These are phyloP conservation scores for Globisporangium cystogenes DNA, from an alignment of 352 stramenopile species.

Conservation along the genomic window DNA sequence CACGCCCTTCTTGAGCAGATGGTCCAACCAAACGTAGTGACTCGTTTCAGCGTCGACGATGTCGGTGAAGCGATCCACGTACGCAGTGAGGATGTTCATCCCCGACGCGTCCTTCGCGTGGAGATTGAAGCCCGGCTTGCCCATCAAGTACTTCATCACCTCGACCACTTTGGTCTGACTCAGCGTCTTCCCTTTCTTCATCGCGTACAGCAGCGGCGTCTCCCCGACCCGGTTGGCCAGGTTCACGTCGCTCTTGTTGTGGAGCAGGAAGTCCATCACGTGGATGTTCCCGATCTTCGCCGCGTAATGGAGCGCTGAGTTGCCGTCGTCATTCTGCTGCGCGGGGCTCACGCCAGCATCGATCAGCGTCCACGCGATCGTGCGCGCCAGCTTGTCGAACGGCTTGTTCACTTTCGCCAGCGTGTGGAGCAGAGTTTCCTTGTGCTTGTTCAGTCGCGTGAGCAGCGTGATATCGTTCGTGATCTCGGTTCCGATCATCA, in stretches of 20 bases:
- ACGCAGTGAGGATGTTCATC: constrained; percentile 40
- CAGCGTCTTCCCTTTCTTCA: constrained; percentile 38
- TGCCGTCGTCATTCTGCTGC: constrained; percentile 26
- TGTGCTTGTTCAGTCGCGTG: constrained; percentile 29
- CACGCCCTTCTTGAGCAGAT: constrained; percentile 50
- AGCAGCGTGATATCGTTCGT: constrained; percentile 33
- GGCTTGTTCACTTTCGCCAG: constrained; percentile 47
- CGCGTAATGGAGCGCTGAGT: constrained; percentile 55
- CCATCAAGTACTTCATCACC: constrained; percentile 45
- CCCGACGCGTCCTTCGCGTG: constrained; percentile 33
- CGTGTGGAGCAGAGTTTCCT: constrained; percentile 56
- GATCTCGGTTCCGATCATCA: constrained; percentile 52
- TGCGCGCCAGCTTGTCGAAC: constrained; percentile 49
- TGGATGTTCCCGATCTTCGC: constrained; percentile 45
- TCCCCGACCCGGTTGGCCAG: constrained; percentile 34
- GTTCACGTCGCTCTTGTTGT: constrained; percentile 47
- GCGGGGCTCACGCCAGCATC: constrained; percentile 36
- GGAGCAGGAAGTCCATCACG: constrained; percentile 68
- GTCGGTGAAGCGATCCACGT: constrained; percentile 57
- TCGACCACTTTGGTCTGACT: constrained; percentile 17
- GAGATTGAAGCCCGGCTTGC: constrained; percentile 27
- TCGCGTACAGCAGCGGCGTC: constrained; percentile 41
- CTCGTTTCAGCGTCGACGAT: constrained; percentile 14
- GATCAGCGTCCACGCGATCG: constrained; percentile 63
- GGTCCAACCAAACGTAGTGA: constrained; percentile 39